Evolutionary conservation across 2,329 filamentous ascomycete genomes (phyloP), one percentile per base, ranked within the genome.

Genomic region (Sporothrix curviconia): DNA sequence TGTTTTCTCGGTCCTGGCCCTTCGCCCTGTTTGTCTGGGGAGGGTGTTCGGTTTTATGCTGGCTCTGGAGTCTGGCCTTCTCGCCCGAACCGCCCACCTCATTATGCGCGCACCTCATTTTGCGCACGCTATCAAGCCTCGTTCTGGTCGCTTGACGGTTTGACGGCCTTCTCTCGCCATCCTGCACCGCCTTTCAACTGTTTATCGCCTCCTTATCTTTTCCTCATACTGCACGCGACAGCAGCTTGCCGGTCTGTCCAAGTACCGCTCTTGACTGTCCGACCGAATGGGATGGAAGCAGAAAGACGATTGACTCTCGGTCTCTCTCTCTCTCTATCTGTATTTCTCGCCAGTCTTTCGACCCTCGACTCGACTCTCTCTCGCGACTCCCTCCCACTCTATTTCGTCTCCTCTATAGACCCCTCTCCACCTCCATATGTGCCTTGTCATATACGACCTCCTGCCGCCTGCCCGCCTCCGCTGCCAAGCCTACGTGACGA

Each of bases 31-130:
- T 64, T 67, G 66, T 67, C 69, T 69, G 68, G 71, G 66, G 65
- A 60, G n/a, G n/a, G n/a, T n/a, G n/a, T n/a, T 68, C 66, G 64
- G 65, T 70, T 25, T 65, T n/a, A 73, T 72, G 69, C 68, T 70
- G 65, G 67, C 24, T 17, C n/a, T n/a, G n/a, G n/a, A n/a, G n/a
- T 43, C 28, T 43, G 36, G 50, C 25, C 43, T 39, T 62, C 64
- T 67, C 61, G 49, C 49, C 40, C n/a, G n/a, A n/a, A n/a, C n/a
- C n/a, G n/a, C n/a, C n/a, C n/a, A n/a, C n/a, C n/a, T n/a, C n/a
- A n/a, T n/a, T n/a, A n/a, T n/a, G n/a, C n/a, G n/a, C n/a, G n/a
- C n/a, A 65, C 67, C 66, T 66, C 65, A 66, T 66, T 71, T 66
- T 72, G 68, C 70, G 70, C 67, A 70, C 72, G 66, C 66, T 64